phyloP scores from a whole-genome alignment of 169 alveolate species.

The Theileria luwenshuni region DNA sequence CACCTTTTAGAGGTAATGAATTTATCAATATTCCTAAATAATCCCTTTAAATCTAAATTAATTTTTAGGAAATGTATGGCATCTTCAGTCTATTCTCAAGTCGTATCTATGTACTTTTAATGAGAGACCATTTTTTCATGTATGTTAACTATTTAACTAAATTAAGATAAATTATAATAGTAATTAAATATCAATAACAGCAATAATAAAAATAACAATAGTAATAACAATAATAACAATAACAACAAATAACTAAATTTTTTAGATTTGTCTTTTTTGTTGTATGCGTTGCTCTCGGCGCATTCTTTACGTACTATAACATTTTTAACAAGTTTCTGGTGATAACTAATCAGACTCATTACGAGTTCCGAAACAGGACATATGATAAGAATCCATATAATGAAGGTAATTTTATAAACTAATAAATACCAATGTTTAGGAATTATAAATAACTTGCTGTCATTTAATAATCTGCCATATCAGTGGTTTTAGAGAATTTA shows the following conservation, averaged over 20 bases:
- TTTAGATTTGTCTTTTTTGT: constrained; percentile 24
- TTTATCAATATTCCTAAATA: background rate
- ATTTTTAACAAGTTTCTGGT: constrained; percentile 25
- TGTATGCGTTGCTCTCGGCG: background rate
- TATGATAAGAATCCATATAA: constrained; percentile 46
- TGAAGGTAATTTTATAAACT: constrained; percentile 21
- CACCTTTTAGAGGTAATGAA: background rate
- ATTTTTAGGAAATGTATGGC: constrained; percentile 3
- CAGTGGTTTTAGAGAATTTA: background rate
- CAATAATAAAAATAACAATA: too few species aligned
- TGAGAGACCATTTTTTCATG: background rate
- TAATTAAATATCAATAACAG: too few species aligned
- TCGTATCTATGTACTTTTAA: background rate
- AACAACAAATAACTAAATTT: background rate
- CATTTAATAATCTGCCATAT: constrained; percentile 18
- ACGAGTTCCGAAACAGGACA: constrained; percentile 36
- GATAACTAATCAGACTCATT: constrained; percentile 28
- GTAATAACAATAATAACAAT: too few species aligned
- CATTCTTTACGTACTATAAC: background rate
- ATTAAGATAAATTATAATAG: background rate
- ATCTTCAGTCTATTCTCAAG: background rate
- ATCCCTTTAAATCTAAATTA: background rate
- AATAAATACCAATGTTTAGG: constrained; percentile 1
- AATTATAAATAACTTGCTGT: background rate
- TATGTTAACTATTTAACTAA: constrained; percentile 1